Base-by-base conservation (phyloP, 2,329 filamentous ascomycete genomes). In the Paecilomyces sp. region DNA sequence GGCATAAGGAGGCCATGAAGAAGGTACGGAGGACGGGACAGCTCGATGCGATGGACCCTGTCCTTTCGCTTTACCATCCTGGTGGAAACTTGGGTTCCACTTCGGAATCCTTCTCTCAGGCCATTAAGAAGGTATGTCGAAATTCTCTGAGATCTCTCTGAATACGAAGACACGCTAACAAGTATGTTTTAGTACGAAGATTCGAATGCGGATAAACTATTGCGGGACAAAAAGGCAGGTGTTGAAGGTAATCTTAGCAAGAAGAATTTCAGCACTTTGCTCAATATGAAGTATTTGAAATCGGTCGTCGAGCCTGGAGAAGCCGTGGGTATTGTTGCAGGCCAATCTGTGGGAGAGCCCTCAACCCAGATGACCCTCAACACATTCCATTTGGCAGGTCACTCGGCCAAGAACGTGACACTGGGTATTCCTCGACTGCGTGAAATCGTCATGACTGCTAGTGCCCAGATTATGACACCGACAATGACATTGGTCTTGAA, bases 301-400 rank as follows among this genome's bases (percentile, higher is more conserved):
- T 96, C 92, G 1, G 83, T 97, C 8, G 89, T 97, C 25, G 93
- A 99, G 68, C 91, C 94, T 30, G 94, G 94, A 54, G 95, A 99
- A 78, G 93, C 94, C 28, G 92, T 99, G 28, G 94, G 94, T 65
- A 95, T 99, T 63, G 91, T 99, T 61, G 95, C 95, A 56, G 92
- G 92, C 9, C 94, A 99, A 76, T 97, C 93, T 33, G 88, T 99
- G 51, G 94, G 94, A 72, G 95, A 99, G 72, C 94, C 95, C 8
- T 97, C 92, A 2, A 99, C 94, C 11, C 94, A 99, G 75, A 99
- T 99, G 95, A 99, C 95, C 7, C 80, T 99, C 58, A 99, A 99
- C 78, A 99, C 95, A 30, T 99, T 99, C 85, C 94, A 99, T 84
- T 90, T 99, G 85, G 94, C 94, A 75, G 94, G 94, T 71, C 93